phyloP scores from a whole-genome alignment of 1,284 basidiomycete genomes.

The Lentinula novae-zelandiae region DNA sequence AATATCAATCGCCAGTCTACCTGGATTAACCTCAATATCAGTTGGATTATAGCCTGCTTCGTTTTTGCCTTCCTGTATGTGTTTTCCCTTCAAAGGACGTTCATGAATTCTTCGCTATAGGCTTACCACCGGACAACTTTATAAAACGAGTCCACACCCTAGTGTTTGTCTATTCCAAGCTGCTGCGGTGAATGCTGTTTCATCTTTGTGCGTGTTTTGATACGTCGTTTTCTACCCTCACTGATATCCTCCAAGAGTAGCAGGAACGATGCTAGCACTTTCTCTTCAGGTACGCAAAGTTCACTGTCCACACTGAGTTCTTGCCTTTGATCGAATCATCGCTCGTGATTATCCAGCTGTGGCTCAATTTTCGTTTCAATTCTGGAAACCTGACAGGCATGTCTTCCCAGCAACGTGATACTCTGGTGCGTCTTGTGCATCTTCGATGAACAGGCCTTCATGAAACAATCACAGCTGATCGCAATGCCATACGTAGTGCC shows the following conservation, averaged over 20 bases:
- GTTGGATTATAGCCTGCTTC: slow-evolving; percentile 17
- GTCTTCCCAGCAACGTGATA: not conserved
- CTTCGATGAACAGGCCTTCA: not conserved
- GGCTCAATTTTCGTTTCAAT: slow-evolving; percentile 7
- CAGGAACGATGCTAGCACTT: slow-evolving; percentile 15
- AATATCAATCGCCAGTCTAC: slow-evolving; percentile 13
- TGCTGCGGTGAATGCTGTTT: slow-evolving; percentile 9
- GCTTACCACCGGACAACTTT: slow-evolving; percentile 15
- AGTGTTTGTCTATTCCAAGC: slow-evolving; percentile 16
- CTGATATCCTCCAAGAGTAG: slow-evolving; percentile 7
- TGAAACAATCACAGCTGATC: slow-evolving; percentile 7
- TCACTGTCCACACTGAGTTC: no score
- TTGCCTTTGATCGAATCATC: no score
- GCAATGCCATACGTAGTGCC: slow-evolving; percentile 12
- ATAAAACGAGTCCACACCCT: slow-evolving; percentile 9
- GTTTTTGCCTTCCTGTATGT: slow-evolving; percentile 13
- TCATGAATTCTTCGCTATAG: not conserved
- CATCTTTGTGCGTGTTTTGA: slow-evolving; percentile 9
- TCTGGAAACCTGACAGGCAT: not conserved
- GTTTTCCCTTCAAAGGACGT: no score
- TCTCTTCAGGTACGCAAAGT: slow-evolving; percentile 12
- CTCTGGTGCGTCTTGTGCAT: not conserved
- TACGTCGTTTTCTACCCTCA: not conserved
- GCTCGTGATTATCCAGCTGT: slow-evolving; percentile 4
- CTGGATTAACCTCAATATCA: slow-evolving; percentile 17